A percentile compares a stretch with the other conserved stretches of the same genome.
Evolutionary conservation across 2,329 filamentous ascomycete genomes (phyloP).

Genomic region (Xylariaceae sp.): DNA sequence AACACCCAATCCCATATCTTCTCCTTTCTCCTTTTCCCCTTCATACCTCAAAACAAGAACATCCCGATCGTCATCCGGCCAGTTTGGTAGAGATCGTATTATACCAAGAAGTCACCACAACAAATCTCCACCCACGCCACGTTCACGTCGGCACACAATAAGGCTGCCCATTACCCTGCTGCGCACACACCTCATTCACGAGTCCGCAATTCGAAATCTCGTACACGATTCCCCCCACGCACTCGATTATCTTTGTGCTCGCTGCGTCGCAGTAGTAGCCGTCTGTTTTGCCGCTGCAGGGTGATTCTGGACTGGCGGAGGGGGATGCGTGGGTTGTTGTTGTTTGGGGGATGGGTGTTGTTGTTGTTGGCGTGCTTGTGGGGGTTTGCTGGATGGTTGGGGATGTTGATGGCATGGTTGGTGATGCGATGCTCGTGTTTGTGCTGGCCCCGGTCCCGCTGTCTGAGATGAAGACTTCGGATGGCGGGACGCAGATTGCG

Average conservation of each 20-base stretch:
- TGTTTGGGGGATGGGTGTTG: background rate
- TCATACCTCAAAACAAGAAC: too few species aligned
- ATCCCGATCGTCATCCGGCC: too few species aligned
- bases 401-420: background rate
- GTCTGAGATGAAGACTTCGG: background rate
- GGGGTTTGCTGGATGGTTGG: background rate
- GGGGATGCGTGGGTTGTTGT: background rate
- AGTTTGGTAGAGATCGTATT: too few species aligned
- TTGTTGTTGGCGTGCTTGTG: background rate
- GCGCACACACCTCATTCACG: background rate
- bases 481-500: background rate
- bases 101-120: too few species aligned
- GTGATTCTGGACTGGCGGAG: background rate
- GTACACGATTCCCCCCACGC: background rate
- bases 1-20: too few species aligned
- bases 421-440: background rate
- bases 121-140: too few species aligned
- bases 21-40: too few species aligned
- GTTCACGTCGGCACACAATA: background rate
- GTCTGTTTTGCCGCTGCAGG: background rate
- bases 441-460: background rate
- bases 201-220: background rate
- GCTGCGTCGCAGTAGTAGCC: background rate
- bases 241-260: background rate
- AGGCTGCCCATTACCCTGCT: background rate